These are phyloP conservation scores for Phytophthora tentaculata DNA, from an alignment of 352 stramenopile genomes.

Conservation along the genomic window DNA sequence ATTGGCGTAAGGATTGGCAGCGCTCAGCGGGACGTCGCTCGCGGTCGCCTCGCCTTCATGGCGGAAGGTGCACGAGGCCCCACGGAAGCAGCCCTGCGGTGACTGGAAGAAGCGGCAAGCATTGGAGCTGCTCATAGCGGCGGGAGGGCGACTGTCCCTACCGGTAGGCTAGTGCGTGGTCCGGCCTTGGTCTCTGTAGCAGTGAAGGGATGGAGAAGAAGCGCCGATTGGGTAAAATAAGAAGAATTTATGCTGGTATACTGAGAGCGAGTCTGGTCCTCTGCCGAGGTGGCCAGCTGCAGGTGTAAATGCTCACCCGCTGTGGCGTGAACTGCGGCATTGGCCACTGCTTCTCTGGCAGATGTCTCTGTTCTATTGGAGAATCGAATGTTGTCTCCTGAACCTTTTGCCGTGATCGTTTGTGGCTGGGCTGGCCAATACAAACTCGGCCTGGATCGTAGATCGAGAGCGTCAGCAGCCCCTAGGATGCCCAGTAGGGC, in stretches of 20 bases:
- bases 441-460: not conserved
- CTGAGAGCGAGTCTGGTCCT: not conserved
- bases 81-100: slow-evolving; percentile 71
- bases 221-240: slow-evolving; percentile 18
- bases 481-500: no score
- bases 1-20: slow-evolving; percentile 50
- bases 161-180: slow-evolving; percentile 9
- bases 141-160: slow-evolving; percentile 9
- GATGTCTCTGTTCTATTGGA: slow-evolving; percentile 7
- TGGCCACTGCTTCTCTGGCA: not conserved
- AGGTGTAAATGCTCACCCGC: slow-evolving; percentile 2
- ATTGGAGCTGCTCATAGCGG: slow-evolving; percentile 23
- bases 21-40: slow-evolving; percentile 27
- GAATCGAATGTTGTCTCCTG: no score
- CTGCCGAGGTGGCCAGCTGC: not conserved
- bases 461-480: no score
- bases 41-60: slow-evolving; percentile 40
- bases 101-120: slow-evolving; percentile 81
- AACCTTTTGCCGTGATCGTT: not conserved
- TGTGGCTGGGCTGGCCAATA: no score
- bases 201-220: slow-evolving; percentile 4
- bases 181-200: slow-evolving; percentile 1
- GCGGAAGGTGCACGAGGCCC: slow-evolving; percentile 67
- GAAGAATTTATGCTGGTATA: slow-evolving; percentile 2
- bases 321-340: not conserved